Conservation (phyloP, 108 stramenopile genomes). For the Discostella stelligeroides region DNA sequence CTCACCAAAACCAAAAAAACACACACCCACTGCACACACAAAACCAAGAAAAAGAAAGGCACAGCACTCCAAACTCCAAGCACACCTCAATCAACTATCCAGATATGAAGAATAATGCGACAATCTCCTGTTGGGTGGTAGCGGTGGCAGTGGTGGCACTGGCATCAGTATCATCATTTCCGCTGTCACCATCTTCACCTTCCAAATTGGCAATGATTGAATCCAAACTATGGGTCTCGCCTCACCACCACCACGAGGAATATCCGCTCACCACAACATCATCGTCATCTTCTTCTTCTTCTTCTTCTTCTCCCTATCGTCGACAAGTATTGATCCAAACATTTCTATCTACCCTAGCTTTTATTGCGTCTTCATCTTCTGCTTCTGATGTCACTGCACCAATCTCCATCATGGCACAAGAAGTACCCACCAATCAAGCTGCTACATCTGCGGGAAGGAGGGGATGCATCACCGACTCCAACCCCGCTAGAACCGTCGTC, state of each 20-base stretch:
- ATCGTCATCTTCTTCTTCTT: constrained; percentile 53
- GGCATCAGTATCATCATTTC: background rate
- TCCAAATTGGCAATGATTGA: too few relatives aligned
- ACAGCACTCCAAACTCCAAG: too few relatives aligned
- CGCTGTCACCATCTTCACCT: background rate
- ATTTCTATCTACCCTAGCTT: background rate
- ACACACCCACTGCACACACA: too few relatives aligned
- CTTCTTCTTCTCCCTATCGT: constrained; percentile 53
- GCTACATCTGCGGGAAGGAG: constrained; percentile 79
- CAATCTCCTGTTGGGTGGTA: background rate
- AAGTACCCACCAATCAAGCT: constrained; percentile 54
- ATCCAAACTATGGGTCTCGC: too few relatives aligned
- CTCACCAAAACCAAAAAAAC: too few relatives aligned
- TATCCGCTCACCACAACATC: constrained; percentile 2
- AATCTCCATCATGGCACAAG: constrained; percentile 20
- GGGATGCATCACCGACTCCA: constrained; percentile 74
- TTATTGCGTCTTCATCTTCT: background rate
- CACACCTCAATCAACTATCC: too few relatives aligned
- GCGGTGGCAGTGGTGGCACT: background rate
- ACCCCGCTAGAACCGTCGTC: constrained; percentile 74
- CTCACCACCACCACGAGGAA: too few relatives aligned
- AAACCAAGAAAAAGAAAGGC: too few relatives aligned
- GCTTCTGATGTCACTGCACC: background rate
- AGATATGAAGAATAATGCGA: background rate
- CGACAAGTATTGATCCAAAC: constrained; percentile 5